Percentiles rank a stretch among this genome's conserved stretches.
These are phyloP conservation scores for Spirogloea muscicola DNA, from an alignment of 139 green algal species.

Conservation along the genomic window DNA sequence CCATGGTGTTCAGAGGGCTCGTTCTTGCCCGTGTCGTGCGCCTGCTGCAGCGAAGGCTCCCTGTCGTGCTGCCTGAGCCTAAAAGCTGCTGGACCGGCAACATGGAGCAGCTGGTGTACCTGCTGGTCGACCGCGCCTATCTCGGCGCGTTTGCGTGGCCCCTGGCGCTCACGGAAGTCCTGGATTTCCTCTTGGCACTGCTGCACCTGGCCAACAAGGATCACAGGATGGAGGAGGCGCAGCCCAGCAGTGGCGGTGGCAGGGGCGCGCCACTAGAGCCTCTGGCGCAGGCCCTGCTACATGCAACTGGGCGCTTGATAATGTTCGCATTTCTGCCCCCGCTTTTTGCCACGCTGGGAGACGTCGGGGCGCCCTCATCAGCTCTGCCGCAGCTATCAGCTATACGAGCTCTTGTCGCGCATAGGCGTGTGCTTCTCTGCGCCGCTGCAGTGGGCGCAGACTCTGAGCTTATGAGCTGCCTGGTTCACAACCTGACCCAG, in stretches of 20 bases:
- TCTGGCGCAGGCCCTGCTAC: conserved; percentile 18
- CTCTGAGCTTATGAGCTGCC: conserved; percentile 28
- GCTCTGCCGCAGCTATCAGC: too few relatives aligned
- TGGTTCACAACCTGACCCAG: conserved; percentile 28
- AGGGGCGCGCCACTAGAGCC: background rate
- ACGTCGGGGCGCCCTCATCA: too few relatives aligned
- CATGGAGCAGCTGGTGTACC: conserved; percentile 15
- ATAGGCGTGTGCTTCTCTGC: too few relatives aligned
- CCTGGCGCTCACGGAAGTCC: background rate
- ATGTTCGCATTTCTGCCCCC: conserved; percentile 36
- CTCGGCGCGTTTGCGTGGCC: conserved; percentile 19
- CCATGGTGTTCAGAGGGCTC: conserved; percentile 30
- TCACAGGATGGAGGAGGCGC: conserved; percentile 12
- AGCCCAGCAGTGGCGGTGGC: background rate
- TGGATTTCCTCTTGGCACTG: conserved; percentile 34
- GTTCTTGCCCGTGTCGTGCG: background rate
- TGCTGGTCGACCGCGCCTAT: conserved; percentile 28
- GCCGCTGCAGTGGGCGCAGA: too few relatives aligned
- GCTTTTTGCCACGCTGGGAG: too few relatives aligned
- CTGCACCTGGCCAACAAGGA: conserved; percentile 29
- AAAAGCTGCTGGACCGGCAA: conserved; percentile 16
- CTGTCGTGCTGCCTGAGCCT: background rate
- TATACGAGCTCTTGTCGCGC: too few relatives aligned
- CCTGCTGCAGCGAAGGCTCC: too few relatives aligned
- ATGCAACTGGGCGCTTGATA: conserved; percentile 17